Base-by-base conservation (phyloP, 129 eudicot genomes). In the Sambucus nigra region DNA sequence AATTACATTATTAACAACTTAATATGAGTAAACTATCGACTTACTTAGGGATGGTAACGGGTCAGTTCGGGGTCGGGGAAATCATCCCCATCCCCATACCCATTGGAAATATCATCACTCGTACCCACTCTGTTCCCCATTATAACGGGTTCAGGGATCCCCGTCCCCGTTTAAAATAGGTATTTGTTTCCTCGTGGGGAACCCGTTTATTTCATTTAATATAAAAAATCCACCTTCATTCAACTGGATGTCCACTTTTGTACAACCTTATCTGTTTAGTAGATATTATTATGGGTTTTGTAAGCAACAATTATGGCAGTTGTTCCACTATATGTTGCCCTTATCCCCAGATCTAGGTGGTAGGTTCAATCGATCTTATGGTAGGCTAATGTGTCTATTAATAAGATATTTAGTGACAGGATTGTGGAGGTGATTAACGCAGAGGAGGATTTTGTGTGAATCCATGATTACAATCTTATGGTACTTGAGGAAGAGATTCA, bases 381-480 rank as follows among this genome's bases (percentile, higher is more conserved):
- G 94, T 94, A 82, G 67, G 96, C 96, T 31, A 82, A 86, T 50
- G 96, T 86, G 0, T 86, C 96, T 0, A 94, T 82, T n/a, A 86
- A 86, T 61, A 86, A 86, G 76, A 79, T 78, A 15, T 86, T 86
- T 28, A 94, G 93, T 0, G 96, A 86, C 55, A 68, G 85, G 65
- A 79, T 86, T 21, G 82, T 86, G 96, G 96, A 86, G 26, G 96
- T 86, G 25, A 86, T 86, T 15, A 86, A 82, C 55, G 93, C 96
- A 0, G 96, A 86, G 59, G 94, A 86, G 47, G 96, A 86, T 71
- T 86, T 69, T 53, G 96, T 86, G 46, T 86, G 96, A 94, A 71
- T 86, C 53, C 93, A 86, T 48, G 96, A 86, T 66, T 82, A 86
- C 53, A 93, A 86, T 65, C 71, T 86, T 2, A 86, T 86, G 94